Evolutionary conservation across 1,139 yeast species (phyloP).

Genomic region (Suhomyces terraborum): DNA sequence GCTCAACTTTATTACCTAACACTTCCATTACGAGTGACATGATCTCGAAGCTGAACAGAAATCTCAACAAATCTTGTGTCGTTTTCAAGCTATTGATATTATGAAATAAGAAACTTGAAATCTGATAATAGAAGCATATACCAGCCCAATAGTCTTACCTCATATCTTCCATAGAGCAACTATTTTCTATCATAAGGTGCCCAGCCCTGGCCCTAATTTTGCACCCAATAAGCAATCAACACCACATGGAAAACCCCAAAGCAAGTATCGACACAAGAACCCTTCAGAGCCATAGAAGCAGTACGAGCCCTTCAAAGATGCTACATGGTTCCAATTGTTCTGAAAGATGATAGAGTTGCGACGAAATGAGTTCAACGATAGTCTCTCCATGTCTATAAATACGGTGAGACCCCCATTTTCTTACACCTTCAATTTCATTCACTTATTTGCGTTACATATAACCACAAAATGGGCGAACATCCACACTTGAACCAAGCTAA

Average conservation of each 20-base stretch:
- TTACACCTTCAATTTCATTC: not conserved
- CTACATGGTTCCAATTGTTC: not conserved
- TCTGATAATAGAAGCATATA: too few species aligned
- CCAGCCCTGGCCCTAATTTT: too few species aligned
- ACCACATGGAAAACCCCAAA: not conserved
- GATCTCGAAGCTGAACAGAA: too few species aligned
- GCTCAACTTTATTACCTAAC: too few species aligned
- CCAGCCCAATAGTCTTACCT: too few species aligned
- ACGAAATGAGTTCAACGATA: not conserved
- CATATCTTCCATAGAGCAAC: too few species aligned
- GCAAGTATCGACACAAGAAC: not conserved
- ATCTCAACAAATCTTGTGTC: too few species aligned
- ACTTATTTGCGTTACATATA: too few species aligned
- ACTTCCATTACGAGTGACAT: too few species aligned
- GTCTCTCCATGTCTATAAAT: not conserved
- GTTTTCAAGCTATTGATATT: too few species aligned
- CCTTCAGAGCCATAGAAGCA: not conserved
- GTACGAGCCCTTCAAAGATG: not conserved
- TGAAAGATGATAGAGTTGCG: not conserved
- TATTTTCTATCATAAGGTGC: too few species aligned
- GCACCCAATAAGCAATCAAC: not conserved
- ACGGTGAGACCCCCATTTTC: not conserved
- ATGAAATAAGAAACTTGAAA: too few species aligned
- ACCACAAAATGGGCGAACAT: constrained; percentile 12
- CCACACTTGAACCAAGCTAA: constrained; percentile 18